Conservation (phyloP, 2,329 filamentous ascomycete genomes). For the Teratosphaeria gauchensis region DNA sequence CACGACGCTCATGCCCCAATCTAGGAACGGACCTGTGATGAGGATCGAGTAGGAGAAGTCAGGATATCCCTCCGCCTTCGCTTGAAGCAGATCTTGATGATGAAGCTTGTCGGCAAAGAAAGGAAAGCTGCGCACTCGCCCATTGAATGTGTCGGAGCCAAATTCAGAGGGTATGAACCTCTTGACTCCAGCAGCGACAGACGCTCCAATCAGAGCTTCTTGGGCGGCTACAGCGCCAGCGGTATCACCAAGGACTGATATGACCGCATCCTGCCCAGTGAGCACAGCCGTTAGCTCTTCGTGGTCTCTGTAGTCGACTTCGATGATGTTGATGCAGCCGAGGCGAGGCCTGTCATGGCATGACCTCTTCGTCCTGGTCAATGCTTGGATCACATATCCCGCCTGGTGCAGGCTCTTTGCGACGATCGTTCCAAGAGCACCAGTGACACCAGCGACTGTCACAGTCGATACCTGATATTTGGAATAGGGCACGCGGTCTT, state of each 20-base stretch:
- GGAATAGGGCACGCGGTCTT: too few species aligned
- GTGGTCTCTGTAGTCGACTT: background rate
- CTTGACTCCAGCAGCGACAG: constrained; percentile 27
- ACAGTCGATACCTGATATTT: background rate
- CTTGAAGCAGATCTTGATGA: constrained; percentile 24
- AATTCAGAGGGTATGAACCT: constrained; percentile 34
- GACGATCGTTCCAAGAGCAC: background rate
- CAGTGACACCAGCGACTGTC: background rate
- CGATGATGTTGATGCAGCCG: background rate
- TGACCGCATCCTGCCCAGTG: constrained; percentile 26
- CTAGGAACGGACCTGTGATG: constrained; percentile 23
- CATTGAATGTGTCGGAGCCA: constrained; percentile 26
- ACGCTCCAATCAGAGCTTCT: constrained; percentile 28
- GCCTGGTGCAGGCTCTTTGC: background rate
- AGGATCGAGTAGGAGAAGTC: constrained; percentile 21
- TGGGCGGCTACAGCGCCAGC: constrained; percentile 16
- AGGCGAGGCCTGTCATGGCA: background rate
- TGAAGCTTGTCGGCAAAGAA: constrained; percentile 26
- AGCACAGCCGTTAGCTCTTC: background rate
- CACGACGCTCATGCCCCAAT: constrained; percentile 20
- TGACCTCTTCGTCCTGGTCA: background rate
- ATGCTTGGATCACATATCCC: background rate
- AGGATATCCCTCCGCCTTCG: constrained; percentile 8
- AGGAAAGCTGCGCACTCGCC: constrained; percentile 17
- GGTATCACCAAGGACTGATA: constrained; percentile 25